Conservation (phyloP, 2,329 filamentous ascomycete genomes). For the Cordyceps tenuipes region DNA sequence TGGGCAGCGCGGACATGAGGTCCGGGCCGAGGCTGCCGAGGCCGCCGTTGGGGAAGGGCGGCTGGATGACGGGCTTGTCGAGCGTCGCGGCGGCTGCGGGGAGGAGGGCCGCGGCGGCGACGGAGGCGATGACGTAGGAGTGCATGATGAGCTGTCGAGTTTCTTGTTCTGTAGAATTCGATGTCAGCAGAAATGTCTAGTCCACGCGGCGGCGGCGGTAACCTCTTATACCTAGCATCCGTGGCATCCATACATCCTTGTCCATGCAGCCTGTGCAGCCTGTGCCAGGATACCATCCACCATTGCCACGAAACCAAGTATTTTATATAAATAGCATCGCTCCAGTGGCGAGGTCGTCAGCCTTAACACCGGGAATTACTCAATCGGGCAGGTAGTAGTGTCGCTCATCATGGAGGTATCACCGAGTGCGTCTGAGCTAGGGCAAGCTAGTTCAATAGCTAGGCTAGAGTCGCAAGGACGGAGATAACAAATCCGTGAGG, state of each 20-base stretch:
- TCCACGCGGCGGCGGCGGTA: not conserved
- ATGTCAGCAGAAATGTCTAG: not conserved
- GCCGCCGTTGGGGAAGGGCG: constrained; percentile 7
- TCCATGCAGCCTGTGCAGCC: not conserved
- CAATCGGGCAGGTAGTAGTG: constrained; percentile 1
- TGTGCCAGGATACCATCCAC: not conserved
- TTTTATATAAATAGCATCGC: not conserved
- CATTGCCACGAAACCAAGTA: not conserved
- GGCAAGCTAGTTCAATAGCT: not conserved
- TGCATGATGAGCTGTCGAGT: not conserved
- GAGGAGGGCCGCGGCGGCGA: constrained; percentile 1
- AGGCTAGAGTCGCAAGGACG: too few relatives aligned
- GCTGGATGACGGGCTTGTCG: constrained; percentile 12
- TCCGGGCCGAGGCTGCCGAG: constrained; percentile 10
- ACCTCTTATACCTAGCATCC: not conserved
- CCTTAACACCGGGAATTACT: not conserved
- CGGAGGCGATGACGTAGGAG: not conserved
- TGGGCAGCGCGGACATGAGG: constrained; percentile 10
- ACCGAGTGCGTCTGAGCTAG: not conserved
- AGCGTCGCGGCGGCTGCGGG: not conserved
- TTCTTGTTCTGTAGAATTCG: not conserved
- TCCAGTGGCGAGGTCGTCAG: not conserved
- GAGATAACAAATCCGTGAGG: not conserved
- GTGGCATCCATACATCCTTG: not conserved
- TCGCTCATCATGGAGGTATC: not conserved